Evolutionary conservation across 805 yeast genomes (phyloP), one percentile per base, ranked within the genome.

Genomic region (Pichia gijzeniarum): DNA sequence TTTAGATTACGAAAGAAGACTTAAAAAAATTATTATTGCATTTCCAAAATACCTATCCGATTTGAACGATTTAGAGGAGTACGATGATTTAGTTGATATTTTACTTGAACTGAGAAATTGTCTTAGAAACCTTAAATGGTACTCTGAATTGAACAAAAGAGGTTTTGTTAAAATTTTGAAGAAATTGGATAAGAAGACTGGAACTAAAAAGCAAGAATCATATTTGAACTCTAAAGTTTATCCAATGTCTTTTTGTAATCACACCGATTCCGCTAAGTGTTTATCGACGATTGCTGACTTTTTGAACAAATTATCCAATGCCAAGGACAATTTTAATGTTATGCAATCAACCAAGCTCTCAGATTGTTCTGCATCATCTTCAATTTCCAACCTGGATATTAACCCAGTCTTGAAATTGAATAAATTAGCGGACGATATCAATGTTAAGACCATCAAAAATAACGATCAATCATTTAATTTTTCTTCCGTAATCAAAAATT

Each of bases 161-260:
- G 98, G 96, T 0, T 85, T 89, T 55, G 76, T 80, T 44, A 90
- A 90, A 67, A 91, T 91, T 52, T 70, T 91, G 58, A 90, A 90
- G 67, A 90, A 90, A 58, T 71, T 90, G 55, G 97, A 91, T 63
- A 91, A 91, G 68, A 88, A 88, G 61, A 69, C 76, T 22, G 84
- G 85, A 6, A 76, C 85, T 0, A 61, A 64, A 43, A 74, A 75
- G 41, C 84, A 80, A 55, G 66, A 68, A 21, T 61, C 71, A n/a
- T 82, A 78, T 53, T 66, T 88, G 45, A 62, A 73, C 25, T 75
- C 91, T 1, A 77, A 91, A 55, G 79, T 89, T 28, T 70, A 76
- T 49, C 85, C 90, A 4, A 69, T 85, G 41, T 81, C 86, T 2
- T 89, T 90, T 64, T 85, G 95, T 10, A 79, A 83, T 56, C 93